These are phyloP conservation scores for Sporothrix luriei DNA, from an alignment of 2,329 filamentous ascomycete genomes.

Conservation along the genomic window DNA sequence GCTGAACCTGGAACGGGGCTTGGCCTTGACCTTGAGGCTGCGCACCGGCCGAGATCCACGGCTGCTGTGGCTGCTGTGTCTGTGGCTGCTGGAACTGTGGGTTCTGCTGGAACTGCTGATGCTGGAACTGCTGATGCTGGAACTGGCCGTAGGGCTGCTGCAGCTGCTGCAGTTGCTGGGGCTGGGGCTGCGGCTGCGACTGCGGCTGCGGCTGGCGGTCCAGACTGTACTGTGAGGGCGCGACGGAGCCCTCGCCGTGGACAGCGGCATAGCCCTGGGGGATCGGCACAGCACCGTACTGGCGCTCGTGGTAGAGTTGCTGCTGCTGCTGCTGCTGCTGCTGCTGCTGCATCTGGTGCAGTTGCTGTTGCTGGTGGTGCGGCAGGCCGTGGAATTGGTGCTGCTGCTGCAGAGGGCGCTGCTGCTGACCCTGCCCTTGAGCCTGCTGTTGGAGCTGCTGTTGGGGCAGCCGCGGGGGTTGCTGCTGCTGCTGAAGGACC, in stretches of 20 bases:
- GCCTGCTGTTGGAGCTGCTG: not conserved
- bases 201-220: slow-evolving; percentile 17
- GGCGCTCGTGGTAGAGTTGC: slow-evolving; percentile 39
- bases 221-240: slow-evolving; percentile 39
- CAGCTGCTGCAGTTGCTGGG: slow-evolving; percentile 6
- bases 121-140: slow-evolving; percentile 11
- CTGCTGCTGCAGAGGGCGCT: not conserved
- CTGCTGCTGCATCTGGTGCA: not conserved
- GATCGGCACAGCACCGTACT: slow-evolving; percentile 47
- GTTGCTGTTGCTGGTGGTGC: slow-evolving; percentile 11
- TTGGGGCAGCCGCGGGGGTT: not conserved
- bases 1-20: slow-evolving; percentile 6
- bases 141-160: not conserved
- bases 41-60: slow-evolving; percentile 10
- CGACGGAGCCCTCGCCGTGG: slow-evolving; percentile 44
- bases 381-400: not conserved
- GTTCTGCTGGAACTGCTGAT: slow-evolving; percentile 7
- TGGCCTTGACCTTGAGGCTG: slow-evolving; percentile 1
- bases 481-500: not conserved
- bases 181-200: not conserved
- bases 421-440: not conserved
- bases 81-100: slow-evolving; percentile 20
- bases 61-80: not conserved
- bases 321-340: slow-evolving; percentile 9
- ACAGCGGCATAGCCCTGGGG: slow-evolving; percentile 45